These are phyloP conservation scores for Penicillium atrosanguineum DNA, from an alignment of 495 filamentous ascomycete genomes.

Conservation along the genomic window DNA sequence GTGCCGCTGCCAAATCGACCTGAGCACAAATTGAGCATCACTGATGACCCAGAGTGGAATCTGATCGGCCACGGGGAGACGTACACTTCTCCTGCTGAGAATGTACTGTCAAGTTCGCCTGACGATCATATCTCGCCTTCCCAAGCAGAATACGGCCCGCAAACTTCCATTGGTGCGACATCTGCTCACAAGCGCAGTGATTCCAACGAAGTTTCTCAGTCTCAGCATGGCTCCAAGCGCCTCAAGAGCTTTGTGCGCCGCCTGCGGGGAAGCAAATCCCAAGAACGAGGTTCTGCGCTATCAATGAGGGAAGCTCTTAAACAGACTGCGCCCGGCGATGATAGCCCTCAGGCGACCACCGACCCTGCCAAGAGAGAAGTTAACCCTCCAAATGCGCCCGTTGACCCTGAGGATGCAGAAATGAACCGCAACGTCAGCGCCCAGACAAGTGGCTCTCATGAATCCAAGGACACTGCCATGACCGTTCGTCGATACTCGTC, in stretches of 20 bases:
- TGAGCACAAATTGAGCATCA: neutral
- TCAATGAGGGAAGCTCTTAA: neutral
- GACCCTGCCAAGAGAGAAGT: constrained; percentile 4
- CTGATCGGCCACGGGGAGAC: neutral
- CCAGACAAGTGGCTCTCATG: constrained; percentile 26
- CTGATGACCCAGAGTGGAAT: neutral
- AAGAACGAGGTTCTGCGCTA: constrained; percentile 3
- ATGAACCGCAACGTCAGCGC: constrained; percentile 29
- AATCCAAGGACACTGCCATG: constrained; percentile 26
- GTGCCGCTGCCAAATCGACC: neutral
- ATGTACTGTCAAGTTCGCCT: neutral
- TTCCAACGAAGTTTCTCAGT: neutral
- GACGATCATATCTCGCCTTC: neutral
- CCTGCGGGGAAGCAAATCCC: constrained; percentile 9
- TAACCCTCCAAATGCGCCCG: neutral
- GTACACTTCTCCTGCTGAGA: neutral
- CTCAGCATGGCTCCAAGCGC: constrained; percentile 11
- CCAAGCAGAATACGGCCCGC: neutral
- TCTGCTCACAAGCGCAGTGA: neutral
- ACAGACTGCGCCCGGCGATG: neutral
- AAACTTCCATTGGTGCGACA: neutral
- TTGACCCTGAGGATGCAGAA: constrained; percentile 1
- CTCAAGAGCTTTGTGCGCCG: constrained; percentile 13
- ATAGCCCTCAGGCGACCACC: neutral
- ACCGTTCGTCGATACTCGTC: constrained; percentile 35